Evolutionary conservation across 495 filamentous ascomycete genomes (phyloP).

Genomic region (Daldinia bambusicola): DNA sequence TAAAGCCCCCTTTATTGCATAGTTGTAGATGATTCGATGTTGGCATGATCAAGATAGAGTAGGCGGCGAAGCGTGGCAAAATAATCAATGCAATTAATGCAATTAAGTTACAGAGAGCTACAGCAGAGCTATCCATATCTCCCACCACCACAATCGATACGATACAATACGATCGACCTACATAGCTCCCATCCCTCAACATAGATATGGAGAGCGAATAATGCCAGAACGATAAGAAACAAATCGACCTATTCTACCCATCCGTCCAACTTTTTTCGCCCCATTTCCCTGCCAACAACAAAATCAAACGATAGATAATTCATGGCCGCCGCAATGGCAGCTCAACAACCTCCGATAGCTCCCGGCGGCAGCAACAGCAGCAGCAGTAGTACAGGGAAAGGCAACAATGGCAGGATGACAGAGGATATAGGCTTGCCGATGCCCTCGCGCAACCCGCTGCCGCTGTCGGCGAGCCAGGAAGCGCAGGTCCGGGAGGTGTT

Average conservation of each 20-base stretch:
- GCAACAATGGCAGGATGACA: neutral
- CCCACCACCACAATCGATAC: slow-evolving; percentile 4
- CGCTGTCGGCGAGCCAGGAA: slow-evolving; percentile 92
- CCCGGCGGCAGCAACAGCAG: slow-evolving; percentile 31
- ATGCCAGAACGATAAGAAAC: slow-evolving; percentile 9
- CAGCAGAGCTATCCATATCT: slow-evolving; percentile 24
- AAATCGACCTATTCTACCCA: neutral
- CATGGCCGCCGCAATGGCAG: slow-evolving; percentile 56
- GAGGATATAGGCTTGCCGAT: slow-evolving; percentile 54
- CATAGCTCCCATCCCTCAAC: neutral
- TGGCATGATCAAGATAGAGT: neutral
- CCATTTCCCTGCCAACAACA: slow-evolving; percentile 1
- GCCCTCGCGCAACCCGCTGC: slow-evolving; percentile 81
- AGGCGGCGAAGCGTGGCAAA: slow-evolving; percentile 36
- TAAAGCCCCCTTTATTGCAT: neutral
- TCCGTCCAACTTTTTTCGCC: neutral
- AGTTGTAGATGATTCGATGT: neutral
- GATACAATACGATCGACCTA: neutral
- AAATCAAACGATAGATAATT: neutral
- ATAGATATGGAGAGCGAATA: slow-evolving; percentile 35
- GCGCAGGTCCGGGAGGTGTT: slow-evolving; percentile 89
- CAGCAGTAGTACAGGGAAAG: slow-evolving; percentile 7
- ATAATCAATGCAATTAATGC: slow-evolving; percentile 21
- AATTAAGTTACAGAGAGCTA: slow-evolving; percentile 3
- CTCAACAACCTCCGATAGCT: slow-evolving; percentile 39